These are phyloP conservation scores for Monilinia vaccinii-corymbosi DNA, from an alignment of 2,329 filamentous ascomycete species.

Conservation along the genomic window DNA sequence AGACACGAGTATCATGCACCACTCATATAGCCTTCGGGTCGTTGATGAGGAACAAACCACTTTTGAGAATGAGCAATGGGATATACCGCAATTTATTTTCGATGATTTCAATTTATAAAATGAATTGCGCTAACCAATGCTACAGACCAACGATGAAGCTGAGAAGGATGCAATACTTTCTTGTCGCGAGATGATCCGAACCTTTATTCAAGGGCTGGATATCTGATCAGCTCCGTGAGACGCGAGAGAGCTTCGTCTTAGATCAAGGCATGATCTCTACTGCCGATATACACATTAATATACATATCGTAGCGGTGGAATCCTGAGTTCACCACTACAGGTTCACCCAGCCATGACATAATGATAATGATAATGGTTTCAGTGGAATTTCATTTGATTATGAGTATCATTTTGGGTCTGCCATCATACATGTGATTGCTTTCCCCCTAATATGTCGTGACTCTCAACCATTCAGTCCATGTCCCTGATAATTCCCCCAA, in stretches of 20 bases:
- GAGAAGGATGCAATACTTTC: not conserved
- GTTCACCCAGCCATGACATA: not conserved
- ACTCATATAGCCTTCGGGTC: slow-evolving; percentile 87
- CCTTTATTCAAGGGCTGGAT: not conserved
- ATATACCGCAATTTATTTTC: not conserved
- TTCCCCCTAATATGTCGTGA: not conserved
- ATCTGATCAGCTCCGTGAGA: not conserved
- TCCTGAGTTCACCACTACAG: not conserved
- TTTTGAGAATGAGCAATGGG: slow-evolving; percentile 4
- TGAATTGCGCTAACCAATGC: not conserved
- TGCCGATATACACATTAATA: not conserved
- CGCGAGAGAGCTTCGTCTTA: not conserved
- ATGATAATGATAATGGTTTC: not conserved
- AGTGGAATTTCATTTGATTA: not conserved
- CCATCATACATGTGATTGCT: not conserved
- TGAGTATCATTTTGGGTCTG: not conserved
- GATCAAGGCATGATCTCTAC: no score
- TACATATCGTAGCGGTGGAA: not conserved
- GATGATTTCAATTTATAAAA: not conserved
- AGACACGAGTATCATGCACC: slow-evolving; percentile 93
- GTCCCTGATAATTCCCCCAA: not conserved
- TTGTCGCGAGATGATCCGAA: not conserved
- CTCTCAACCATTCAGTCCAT: not conserved
- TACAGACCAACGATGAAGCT: not conserved
- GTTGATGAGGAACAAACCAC: slow-evolving; percentile 68